Percentiles rank a stretch among this genome's conserved stretches.
Conservation (phyloP, 208 protist species). For the Acanthamoeba rhysodes region DNA sequence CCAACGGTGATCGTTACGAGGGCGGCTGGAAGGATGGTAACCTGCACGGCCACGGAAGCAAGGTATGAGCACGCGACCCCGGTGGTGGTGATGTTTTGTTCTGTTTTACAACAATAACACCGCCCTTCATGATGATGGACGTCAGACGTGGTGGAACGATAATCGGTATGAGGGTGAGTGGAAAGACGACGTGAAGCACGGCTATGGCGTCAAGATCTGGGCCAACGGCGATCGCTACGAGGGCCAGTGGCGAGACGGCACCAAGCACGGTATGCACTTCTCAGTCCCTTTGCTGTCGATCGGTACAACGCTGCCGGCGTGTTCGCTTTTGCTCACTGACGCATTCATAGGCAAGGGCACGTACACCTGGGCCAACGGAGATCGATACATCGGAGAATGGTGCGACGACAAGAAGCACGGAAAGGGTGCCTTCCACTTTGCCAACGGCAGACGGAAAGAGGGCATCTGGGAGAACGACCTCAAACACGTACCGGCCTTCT, state of each 20-base stretch:
- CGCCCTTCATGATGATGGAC: neutral
- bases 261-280: slow-evolving; percentile 42
- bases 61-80: neutral
- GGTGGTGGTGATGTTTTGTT: neutral
- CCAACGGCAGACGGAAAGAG: slow-evolving; percentile 59
- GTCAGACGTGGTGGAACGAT: slow-evolving; percentile 33
- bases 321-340: neutral
- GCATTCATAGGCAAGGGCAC: slow-evolving; percentile 7
- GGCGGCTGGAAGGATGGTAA: slow-evolving; percentile 49
- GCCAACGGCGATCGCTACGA: slow-evolving; percentile 66
- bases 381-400: slow-evolving; percentile 66
- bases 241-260: slow-evolving; percentile 64
- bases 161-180: slow-evolving; percentile 71
- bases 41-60: slow-evolving; percentile 10
- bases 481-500: slow-evolving; percentile 6
- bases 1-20: slow-evolving; percentile 41
- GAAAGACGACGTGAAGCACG: slow-evolving; percentile 69
- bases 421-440: slow-evolving; percentile 42
- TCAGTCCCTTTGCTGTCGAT: too few species aligned
- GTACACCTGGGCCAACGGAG: slow-evolving; percentile 48
- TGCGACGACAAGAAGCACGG: slow-evolving; percentile 68
- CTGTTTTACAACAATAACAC: neutral
- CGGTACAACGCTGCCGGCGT: too few species aligned
- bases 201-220: slow-evolving; percentile 40
- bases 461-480: slow-evolving; percentile 34